Percentiles rank a stretch among this genome's conserved stretches.
Conservation (phyloP, 106 monocot species). For the Acanthochlamys bracteata region DNA sequence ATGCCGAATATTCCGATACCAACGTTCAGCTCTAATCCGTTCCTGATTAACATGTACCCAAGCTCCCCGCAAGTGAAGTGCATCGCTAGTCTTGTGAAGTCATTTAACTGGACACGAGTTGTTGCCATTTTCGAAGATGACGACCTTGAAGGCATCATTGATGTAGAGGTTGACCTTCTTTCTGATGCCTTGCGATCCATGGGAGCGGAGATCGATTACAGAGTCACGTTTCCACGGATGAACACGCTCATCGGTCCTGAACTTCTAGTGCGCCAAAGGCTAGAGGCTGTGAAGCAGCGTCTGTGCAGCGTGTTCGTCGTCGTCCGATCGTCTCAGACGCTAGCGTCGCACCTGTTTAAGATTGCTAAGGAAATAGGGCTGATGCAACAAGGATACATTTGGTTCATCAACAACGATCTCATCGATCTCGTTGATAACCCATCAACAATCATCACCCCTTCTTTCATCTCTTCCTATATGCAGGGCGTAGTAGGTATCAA, state of each 20-base stretch:
- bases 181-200: neutral
- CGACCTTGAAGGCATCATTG: neutral
- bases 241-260: neutral
- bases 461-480: neutral
- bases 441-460: neutral
- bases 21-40: neutral
- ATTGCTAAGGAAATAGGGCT: neutral
- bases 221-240: neutral
- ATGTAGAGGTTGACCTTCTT: neutral
- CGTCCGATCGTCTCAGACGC: neutral
- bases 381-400: neutral
- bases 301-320: neutral
- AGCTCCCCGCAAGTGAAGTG: neutral
- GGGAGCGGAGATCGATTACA: neutral
- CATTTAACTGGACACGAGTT: neutral
- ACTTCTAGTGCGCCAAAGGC: neutral
- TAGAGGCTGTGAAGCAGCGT: neutral
- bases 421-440: neutral
- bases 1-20: neutral
- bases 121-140: neutral
- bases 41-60: neutral
- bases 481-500: slow-evolving; percentile 4
- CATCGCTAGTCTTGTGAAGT: neutral
- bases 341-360: neutral
- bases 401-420: neutral